Evolutionary conservation across 2,329 filamentous ascomycete species (phyloP), one percentile per base, ranked within the genome.

Genomic region (Pyrenophora seminiperda): DNA sequence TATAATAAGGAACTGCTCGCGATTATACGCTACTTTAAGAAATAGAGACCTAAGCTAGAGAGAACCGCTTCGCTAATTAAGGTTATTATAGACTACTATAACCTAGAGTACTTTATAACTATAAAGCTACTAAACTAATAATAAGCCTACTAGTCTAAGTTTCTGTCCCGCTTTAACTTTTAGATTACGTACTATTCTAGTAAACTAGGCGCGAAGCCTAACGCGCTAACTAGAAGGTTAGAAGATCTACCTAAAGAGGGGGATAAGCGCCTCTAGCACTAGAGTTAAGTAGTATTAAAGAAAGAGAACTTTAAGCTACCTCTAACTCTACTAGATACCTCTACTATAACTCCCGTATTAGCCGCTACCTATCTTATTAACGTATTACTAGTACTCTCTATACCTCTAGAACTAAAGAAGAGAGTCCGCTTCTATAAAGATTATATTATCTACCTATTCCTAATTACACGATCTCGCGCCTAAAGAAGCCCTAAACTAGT

Each of bases 1-100:
- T 60, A 73, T 41, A 52, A 75, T 39, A 72, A 73, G 43, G 70
- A 73, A 59, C 56, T 76, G 1, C 38, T 74, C 7, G 67, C 68
- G 1, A 70, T 75, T 32, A 46, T 75, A 2, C 30, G 39, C 5
- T 39, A 30, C 22, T 61, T 73, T 19, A 34, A 70, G 44, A 38
- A 64, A 42, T 73, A 51, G 62, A 24, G 48, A 20, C 41, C 37
- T 18, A 18, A 52, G 29, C 42, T 52, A 15, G 14, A 27, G 3
- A 13, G 41, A 5, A 27, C 41, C n/a, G 41, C 65, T 10, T 41
- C 51, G 14, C 53, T 66, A 2, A 50, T 65, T 22, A 63, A 58
- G 3, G 56, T 74, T 1, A 41, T 66, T 22, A 64, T 56, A 7
- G 55, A 74, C 49, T 52, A 74, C 50, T 50, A 61, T 27, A 66